A percentile compares a stretch with the other conserved stretches of the same genome.
Conservation (phyloP, 345 rosid genomes). For the Bruguiera sexangula region DNA sequence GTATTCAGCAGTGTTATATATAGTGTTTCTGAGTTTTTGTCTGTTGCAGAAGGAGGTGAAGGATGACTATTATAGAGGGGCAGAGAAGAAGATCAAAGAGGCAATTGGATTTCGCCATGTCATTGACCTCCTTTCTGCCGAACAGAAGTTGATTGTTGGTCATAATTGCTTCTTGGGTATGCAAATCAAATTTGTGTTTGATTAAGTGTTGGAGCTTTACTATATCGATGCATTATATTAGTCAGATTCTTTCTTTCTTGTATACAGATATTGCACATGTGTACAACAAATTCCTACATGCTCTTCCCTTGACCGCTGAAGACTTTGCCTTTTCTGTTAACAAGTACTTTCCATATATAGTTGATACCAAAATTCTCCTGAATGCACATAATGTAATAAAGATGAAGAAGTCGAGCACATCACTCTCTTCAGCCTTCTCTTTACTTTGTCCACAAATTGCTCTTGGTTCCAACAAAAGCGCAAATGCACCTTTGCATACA, state of each 20-base stretch:
- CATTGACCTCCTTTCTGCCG: conserved; percentile 81
- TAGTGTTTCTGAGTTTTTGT: background rate
- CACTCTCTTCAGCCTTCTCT: conserved; percentile 69
- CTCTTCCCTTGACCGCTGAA: conserved; percentile 76
- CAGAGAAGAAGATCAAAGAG: conserved; percentile 53
- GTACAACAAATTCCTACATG: conserved; percentile 70
- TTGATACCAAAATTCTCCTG: conserved; percentile 87
- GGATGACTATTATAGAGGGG: conserved; percentile 47
- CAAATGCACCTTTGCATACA: conserved; percentile 28
- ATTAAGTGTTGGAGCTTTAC: background rate
- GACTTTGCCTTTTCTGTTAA: conserved; percentile 57
- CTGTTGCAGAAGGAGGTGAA: conserved; percentile 62
- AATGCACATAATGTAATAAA: conserved; percentile 48
- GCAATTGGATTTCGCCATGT: conserved; percentile 87
- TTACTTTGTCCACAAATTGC: conserved; percentile 69
- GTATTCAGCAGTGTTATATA: background rate
- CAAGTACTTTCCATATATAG: conserved; percentile 59
- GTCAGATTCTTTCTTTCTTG: conserved; percentile 18
- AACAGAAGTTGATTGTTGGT: conserved; percentile 80
- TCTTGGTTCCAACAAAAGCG: conserved; percentile 30
- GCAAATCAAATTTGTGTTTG: conserved; percentile 21
- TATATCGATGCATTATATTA: conserved; percentile 11
- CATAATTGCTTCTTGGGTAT: conserved; percentile 92
- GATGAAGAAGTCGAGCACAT: conserved; percentile 71
- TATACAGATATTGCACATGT: conserved; percentile 83